Conservation (phyloP, 257 asterid species). For the Penstemon eatonii region DNA sequence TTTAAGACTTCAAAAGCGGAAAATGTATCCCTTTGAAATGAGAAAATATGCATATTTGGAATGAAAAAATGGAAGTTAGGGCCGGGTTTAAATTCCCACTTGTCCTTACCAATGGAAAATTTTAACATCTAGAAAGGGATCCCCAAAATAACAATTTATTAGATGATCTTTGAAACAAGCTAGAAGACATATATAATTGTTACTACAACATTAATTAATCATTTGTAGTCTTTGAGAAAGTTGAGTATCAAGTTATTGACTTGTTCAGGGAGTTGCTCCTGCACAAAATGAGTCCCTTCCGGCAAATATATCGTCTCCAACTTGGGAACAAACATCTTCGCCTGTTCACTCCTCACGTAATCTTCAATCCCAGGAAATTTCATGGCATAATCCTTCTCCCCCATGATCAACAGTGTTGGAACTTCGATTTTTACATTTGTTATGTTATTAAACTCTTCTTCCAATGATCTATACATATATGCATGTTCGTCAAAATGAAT, state of each 20-base stretch:
- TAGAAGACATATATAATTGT: too few relatives aligned
- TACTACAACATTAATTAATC: too few relatives aligned
- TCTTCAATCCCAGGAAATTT: conserved; percentile 58
- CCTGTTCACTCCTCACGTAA: conserved; percentile 41
- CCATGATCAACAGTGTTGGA: conserved; percentile 56
- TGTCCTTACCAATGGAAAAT: too few relatives aligned
- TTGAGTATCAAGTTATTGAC: conserved; percentile 46
- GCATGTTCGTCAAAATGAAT: not conserved
- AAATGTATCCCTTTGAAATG: too few relatives aligned
- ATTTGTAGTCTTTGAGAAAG: conserved; percentile 44
- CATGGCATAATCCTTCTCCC: conserved; percentile 56
- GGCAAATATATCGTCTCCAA: conserved; percentile 50
- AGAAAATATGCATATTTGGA: too few relatives aligned
- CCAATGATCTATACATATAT: conserved; percentile 31
- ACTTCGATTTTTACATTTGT: conserved; percentile 27
- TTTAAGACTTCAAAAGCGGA: too few relatives aligned
- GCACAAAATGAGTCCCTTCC: conserved; percentile 71
- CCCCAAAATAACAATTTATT: too few relatives aligned
- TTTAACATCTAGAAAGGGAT: too few relatives aligned
- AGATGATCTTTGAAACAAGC: too few relatives aligned
- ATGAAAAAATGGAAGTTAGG: too few relatives aligned
- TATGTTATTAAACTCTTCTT: conserved; percentile 29
- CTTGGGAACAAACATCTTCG: conserved; percentile 50
- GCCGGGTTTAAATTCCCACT: too few relatives aligned
- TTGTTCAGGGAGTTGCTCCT: conserved; percentile 63